Base-by-base conservation (phyloP, 805 yeast species). In the Nakazawaea anatomiae region DNA sequence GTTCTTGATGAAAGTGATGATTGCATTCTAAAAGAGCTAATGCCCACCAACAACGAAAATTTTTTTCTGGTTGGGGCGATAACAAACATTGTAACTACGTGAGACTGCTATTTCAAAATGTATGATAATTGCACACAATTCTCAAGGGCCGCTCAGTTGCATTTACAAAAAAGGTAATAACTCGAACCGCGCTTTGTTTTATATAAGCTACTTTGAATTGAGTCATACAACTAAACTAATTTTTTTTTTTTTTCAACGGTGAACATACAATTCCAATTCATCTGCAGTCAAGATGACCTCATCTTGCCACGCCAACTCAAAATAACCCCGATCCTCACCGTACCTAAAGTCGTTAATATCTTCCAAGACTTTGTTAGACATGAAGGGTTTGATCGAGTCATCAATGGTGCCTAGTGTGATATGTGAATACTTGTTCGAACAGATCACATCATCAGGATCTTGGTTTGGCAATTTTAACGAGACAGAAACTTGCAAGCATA, bases 361-460 rank as follows among this genome's bases (percentile, higher is more conserved):
- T 7, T 54, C 46, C 39, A 74, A 52, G 56, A 73, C 57, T 3
- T 41, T 55, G 54, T 83, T 82, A 1, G 91, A 77, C 55, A 79
- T 77, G 28, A 70, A 62, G 0, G 94, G 82, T 47, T 65, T 69
- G 3, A 76, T 70, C 0, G 66, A 65, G 0, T 70, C 69, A 1
- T 69, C 58, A 1, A 68, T 60, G 0, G 88, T 78, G 0, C 91
- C 96, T 11, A 89, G 60, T 0, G 97, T 91, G 42, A 90, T 77
- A 62, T 91, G 97, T 0, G 85, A 72, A 53, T 65, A 63, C 48
- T 67, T 62, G 52, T 81, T 79, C 0, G 73, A 71, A 7, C 74
- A 64, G 4, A 66, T 47, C n/a, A 60, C 58, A 9, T 54, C 50
- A 40, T 52, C n/a, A 12, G 30, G 48, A 32, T 57, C 48, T 8